Conservation (phyloP, 257 asterid species). For the Petunia axillaris region DNA sequence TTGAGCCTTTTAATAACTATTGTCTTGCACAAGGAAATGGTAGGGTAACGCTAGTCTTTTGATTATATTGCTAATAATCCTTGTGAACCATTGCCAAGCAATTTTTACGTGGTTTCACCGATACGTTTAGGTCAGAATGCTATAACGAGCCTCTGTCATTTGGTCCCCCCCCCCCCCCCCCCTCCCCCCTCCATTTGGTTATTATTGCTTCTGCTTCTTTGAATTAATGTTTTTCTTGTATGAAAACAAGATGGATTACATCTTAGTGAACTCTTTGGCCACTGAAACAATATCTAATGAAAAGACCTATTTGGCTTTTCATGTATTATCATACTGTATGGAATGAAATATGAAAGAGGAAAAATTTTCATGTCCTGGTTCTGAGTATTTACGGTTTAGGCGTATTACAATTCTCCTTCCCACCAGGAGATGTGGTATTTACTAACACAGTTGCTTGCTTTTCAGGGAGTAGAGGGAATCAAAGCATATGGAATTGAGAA, state of each 20-base stretch:
- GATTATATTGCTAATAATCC: background rate
- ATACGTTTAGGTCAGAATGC: background rate
- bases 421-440: conserved; percentile 11
- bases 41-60: background rate
- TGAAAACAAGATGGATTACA: background rate
- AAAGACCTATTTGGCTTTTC: background rate
- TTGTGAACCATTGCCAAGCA: background rate
- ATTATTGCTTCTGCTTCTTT: background rate
- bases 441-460: background rate
- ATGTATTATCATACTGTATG: background rate
- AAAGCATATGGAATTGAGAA: conserved; percentile 77
- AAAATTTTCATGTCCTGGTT: background rate
- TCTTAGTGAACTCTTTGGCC: background rate
- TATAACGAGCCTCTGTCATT: background rate
- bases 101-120: background rate
- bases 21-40: background rate
- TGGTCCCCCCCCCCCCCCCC: background rate
- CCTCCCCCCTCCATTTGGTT: background rate
- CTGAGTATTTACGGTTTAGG: background rate
- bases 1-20: background rate
- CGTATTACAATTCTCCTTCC: background rate
- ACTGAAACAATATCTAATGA: background rate
- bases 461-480: conserved; percentile 80
- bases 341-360: conserved; percentile 1
- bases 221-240: background rate